phyloP scores from a whole-genome alignment of 805 yeast genomes.

The Maudiozyma turicensis region DNA sequence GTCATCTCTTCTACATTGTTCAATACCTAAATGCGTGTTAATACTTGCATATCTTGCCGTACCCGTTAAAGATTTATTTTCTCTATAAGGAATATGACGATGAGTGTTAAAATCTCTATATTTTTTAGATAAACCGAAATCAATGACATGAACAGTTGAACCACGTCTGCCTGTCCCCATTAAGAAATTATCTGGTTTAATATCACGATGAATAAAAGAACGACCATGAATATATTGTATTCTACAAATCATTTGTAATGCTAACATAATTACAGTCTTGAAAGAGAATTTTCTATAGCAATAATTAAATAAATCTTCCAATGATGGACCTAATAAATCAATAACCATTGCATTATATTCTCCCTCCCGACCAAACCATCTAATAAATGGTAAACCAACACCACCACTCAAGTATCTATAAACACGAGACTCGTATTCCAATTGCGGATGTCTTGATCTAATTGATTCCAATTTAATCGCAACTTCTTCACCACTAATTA shows the following conservation, averaged over 20 bases:
- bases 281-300: constrained; percentile 90
- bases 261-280: constrained; percentile 86
- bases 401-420: constrained; percentile 94
- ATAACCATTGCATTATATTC: constrained; percentile 97
- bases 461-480: constrained; percentile 92
- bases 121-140: constrained; percentile 89
- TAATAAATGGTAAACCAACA: constrained; percentile 92
- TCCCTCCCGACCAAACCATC: constrained; percentile 96
- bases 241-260: constrained; percentile 91
- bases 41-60: constrained; percentile 97
- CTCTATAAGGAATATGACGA: constrained; percentile 92
- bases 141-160: constrained; percentile 90
- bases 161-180: constrained; percentile 92
- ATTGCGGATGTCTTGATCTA: constrained; percentile 91
- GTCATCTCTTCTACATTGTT: constrained; percentile 94
- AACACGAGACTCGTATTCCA: constrained; percentile 95
- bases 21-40: constrained; percentile 94
- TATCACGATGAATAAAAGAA: constrained; percentile 80
- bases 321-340: constrained; percentile 88
- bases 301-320: constrained; percentile 92
- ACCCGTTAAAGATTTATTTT: constrained; percentile 93
- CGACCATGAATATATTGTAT: constrained; percentile 94
- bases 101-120: constrained; percentile 92
- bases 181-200: constrained; percentile 77
- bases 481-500: constrained; percentile 95